These are phyloP conservation scores for Schwanniomyces occidentalis DNA, from an alignment of 805 yeast genomes.

Conservation along the genomic window DNA sequence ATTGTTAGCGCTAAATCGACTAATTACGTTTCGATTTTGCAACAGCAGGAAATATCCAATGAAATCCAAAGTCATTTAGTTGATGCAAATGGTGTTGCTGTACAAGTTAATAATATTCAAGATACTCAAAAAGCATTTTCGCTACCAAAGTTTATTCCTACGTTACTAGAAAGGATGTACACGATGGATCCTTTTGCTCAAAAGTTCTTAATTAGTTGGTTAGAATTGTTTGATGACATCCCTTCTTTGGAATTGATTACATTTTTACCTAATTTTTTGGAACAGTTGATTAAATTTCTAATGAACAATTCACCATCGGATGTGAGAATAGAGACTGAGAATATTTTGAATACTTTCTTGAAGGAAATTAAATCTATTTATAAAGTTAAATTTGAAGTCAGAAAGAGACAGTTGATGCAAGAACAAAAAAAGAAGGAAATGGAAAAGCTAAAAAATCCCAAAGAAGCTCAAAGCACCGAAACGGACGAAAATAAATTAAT, in stretches of 20 bases:
- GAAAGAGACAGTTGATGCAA: constrained; percentile 20
- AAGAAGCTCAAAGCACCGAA: constrained; percentile 2
- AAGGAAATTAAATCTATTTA: constrained; percentile 80
- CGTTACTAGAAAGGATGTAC: constrained; percentile 87
- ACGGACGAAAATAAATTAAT: constrained; percentile 1
- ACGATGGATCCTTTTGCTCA: constrained; percentile 92
- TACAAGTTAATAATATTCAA: constrained; percentile 61
- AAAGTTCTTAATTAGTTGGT: constrained; percentile 91
- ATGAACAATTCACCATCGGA: constrained; percentile 80
- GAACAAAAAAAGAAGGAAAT: constrained; percentile 20
- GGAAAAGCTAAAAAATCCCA: constrained; percentile 12
- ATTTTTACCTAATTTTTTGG: constrained; percentile 85
- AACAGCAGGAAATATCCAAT: constrained; percentile 40
- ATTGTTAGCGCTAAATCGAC: constrained; percentile 94
- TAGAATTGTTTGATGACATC: constrained; percentile 85
- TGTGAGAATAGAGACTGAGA: constrained; percentile 82
- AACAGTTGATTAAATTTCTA: constrained; percentile 76
- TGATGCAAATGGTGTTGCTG: constrained; percentile 57
- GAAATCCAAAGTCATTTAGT: constrained; percentile 43
- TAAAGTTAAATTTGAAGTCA: constrained; percentile 59
- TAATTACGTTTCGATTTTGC: constrained; percentile 74
- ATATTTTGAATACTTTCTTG: constrained; percentile 69
- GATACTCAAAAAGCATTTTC: constrained; percentile 72
- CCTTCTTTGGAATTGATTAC: constrained; percentile 88
- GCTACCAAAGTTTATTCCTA: constrained; percentile 82